Percentiles rank a stretch among this genome's conserved stretches.
These are phyloP conservation scores for Penicillium manginii DNA, from an alignment of 495 filamentous ascomycete genomes.

Conservation along the genomic window DNA sequence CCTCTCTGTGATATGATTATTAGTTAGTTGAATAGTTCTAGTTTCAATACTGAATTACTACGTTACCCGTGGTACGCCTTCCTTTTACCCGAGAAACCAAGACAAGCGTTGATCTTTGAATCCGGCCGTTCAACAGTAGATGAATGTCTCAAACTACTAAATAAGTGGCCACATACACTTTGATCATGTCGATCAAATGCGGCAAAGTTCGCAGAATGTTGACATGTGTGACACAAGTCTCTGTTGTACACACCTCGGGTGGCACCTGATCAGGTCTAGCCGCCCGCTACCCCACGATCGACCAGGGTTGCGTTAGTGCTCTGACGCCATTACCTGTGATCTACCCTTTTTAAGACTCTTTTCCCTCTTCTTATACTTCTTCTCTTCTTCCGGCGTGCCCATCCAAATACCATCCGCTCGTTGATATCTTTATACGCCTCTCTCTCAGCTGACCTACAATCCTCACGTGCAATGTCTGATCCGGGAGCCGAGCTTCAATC, in stretches of 20 bases:
- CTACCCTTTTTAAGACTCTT: constrained; percentile 11
- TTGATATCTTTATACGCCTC: background rate
- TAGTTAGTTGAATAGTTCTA: no score
- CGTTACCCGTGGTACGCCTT: no score
- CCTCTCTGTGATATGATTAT: no score
- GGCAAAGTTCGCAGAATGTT: background rate
- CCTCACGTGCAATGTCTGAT: constrained; percentile 30
- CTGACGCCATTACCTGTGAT: constrained; percentile 31
- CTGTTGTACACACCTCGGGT: constrained; percentile 2
- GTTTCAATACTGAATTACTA: no score
- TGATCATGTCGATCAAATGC: background rate
- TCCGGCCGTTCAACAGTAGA: no score
- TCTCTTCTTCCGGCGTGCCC: background rate
- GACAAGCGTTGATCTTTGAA: no score
- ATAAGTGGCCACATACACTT: background rate
- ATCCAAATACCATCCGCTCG: background rate
- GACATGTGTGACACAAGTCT: constrained; percentile 4
- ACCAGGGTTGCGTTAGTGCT: constrained; percentile 24
- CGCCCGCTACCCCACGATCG: constrained; percentile 32
- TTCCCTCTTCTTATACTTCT: background rate
- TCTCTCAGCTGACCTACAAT: background rate
- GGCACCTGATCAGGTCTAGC: constrained; percentile 23
- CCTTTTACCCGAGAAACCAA: no score
- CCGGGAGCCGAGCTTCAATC: constrained; percentile 44
- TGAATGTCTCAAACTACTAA: no score